Evolutionary conservation across 2,329 filamentous ascomycete species (phyloP), one percentile per base, ranked within the genome.

Genomic region (Talaromyces verruculosus): DNA sequence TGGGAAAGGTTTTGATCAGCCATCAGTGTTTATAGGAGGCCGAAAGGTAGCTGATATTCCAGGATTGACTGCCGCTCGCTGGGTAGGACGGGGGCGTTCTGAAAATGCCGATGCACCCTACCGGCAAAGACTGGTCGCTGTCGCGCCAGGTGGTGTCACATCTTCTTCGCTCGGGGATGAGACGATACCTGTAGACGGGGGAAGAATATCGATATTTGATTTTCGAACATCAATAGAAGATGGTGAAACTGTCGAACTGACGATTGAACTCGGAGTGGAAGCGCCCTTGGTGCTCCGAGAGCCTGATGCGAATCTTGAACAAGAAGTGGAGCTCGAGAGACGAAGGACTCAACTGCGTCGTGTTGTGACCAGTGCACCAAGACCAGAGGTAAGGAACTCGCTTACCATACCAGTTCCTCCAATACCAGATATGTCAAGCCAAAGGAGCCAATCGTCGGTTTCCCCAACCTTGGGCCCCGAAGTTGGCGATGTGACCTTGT

Each of bases 241-340:
- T 73, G 89, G 89, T 3, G 75, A 78, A 51, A 82, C 83, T 65
- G 79, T 77, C 0, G 85, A 90, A 67, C 77, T 91, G 49, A 88
- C 84, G 1, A 89, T 95, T 62, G 91, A 94, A 73, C 87, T 94
- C 30, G 91, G 91, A 11, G 87, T 88, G 37, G 84, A 85, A 28
- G 83, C 88, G 58, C 87, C 91, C 0, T 90, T 92, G 73, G 79
- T 87, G 0, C 79, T 95, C 19, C 87, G 89, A 70, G 91, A 94
- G 73, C 89, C 91, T 71, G 85, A 86, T 68, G 87, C 89, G 25
- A 91, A 92, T 71, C 82, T 94, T 65, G 91, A 89, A 65, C 87
- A 88, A 1, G 91, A 93, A 75, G 91, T 95, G 22, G 91, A 91
- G 68, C 87, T 94, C 71, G 90, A 92, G 61, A 85, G 91, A 70